A percentile compares a stretch with the other conserved stretches of the same genome.
These are phyloP conservation scores for Conticribra guillardii DNA, from an alignment of 108 stramenopile species.

Conservation along the genomic window DNA sequence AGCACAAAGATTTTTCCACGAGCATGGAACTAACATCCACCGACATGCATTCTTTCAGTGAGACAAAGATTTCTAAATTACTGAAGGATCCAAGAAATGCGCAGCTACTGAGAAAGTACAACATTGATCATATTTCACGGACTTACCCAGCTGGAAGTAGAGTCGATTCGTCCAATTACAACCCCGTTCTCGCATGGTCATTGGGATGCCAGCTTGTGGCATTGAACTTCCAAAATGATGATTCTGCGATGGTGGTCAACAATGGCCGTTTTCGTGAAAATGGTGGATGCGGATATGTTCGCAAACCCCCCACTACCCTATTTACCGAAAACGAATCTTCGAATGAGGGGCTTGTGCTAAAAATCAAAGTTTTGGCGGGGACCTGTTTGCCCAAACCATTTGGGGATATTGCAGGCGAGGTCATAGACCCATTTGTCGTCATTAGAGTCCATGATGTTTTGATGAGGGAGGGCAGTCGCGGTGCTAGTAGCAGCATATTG, in stretches of 20 bases:
- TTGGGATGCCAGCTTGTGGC: slow-evolving; percentile 93
- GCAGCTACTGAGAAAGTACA: slow-evolving; percentile 38
- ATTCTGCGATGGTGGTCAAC: slow-evolving; percentile 76
- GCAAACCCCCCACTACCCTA: slow-evolving; percentile 73
- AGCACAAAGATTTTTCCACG: slow-evolving; percentile 53
- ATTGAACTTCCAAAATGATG: slow-evolving; percentile 91
- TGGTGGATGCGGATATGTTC: slow-evolving; percentile 91
- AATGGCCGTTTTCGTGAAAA: slow-evolving; percentile 90
- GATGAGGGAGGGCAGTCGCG: slow-evolving; percentile 8
- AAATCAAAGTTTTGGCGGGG: slow-evolving; percentile 62
- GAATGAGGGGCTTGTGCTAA: slow-evolving; percentile 37
- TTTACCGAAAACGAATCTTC: background rate
- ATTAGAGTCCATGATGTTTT: slow-evolving; percentile 69
- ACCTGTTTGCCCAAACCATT: slow-evolving; percentile 82
- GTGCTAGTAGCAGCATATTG: no score
- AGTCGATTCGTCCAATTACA: slow-evolving; percentile 93
- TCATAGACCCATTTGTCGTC: slow-evolving; percentile 80
- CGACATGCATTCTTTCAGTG: slow-evolving; percentile 81
- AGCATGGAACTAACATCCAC: slow-evolving; percentile 49
- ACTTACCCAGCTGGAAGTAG: slow-evolving; percentile 88
- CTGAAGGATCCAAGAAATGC: slow-evolving; percentile 48
- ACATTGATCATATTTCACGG: slow-evolving; percentile 70
- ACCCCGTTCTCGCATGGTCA: slow-evolving; percentile 88
- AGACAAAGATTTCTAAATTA: slow-evolving; percentile 67
- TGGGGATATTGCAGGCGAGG: slow-evolving; percentile 71